Evolutionary conservation across 2,329 filamentous ascomycete species (phyloP).

Genomic region (Neofusicoccum sp.): DNA sequence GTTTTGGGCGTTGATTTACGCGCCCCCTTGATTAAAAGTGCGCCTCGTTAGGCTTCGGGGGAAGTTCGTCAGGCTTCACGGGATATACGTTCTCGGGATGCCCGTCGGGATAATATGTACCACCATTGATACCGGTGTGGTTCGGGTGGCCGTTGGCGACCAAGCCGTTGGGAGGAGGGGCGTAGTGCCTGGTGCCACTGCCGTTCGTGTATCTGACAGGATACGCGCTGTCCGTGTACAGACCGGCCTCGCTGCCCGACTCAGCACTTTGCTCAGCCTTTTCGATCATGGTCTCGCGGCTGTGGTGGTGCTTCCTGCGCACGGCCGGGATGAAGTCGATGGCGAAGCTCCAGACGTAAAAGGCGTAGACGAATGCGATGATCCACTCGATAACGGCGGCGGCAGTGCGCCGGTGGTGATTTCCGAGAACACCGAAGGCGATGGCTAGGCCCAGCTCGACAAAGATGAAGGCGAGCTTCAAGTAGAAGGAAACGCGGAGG

Average conservation of each 20-base stretch:
- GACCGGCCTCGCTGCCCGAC: neutral
- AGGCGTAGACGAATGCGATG: conserved; percentile 81
- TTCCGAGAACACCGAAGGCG: conserved; percentile 67
- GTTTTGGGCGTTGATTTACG: neutral
- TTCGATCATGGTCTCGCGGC: conserved; percentile 39
- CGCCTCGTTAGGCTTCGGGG: neutral
- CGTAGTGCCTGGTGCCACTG: conserved; percentile 13
- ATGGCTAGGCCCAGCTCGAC: conserved; percentile 74
- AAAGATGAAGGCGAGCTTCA: conserved; percentile 84
- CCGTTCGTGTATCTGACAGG: conserved; percentile 13
- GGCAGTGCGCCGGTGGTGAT: conserved; percentile 57
- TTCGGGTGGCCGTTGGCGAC: neutral
- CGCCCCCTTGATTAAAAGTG: neutral
- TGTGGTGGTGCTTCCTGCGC: conserved; percentile 56
- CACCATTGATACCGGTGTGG: conserved; percentile 9
- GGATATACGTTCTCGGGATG: conserved; percentile 10
- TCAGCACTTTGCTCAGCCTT: conserved; percentile 22
- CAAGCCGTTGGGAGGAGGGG: neutral
- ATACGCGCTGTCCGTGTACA: conserved; percentile 19
- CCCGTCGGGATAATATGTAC: conserved; percentile 22
- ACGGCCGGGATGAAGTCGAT: conserved; percentile 84
- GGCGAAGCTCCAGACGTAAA: conserved; percentile 84
- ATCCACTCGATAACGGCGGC: conserved; percentile 80
- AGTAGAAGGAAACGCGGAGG: conserved; percentile 78
- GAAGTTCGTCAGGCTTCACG: neutral